Conservation (phyloP, 2,329 filamentous ascomycete species). For the Colletotrichum sp. region DNA sequence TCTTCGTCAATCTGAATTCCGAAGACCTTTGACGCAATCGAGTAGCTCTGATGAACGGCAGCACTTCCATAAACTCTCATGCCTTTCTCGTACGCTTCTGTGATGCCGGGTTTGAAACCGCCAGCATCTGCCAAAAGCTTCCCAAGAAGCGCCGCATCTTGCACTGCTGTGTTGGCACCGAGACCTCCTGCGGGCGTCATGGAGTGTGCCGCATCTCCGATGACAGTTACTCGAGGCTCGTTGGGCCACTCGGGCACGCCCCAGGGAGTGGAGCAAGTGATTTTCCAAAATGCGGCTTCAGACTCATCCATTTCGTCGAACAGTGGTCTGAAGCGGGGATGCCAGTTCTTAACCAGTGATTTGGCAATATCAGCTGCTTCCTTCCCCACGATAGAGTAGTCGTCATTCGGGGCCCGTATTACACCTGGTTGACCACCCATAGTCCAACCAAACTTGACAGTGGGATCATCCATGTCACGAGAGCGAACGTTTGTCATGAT, state of each 20-base stretch:
- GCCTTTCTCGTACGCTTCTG: neutral
- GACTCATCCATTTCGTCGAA: neutral
- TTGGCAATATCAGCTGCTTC: neutral
- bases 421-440: slow-evolving; percentile 63
- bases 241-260: slow-evolving; percentile 67
- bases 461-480: slow-evolving; percentile 62
- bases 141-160: neutral
- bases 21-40: neutral
- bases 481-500: slow-evolving; percentile 69
- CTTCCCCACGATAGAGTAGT: slow-evolving; percentile 55
- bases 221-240: slow-evolving; percentile 61
- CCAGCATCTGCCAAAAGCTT: neutral
- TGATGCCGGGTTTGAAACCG: neutral
- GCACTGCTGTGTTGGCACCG: neutral
- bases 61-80: neutral
- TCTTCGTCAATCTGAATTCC: neutral
- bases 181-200: slow-evolving; percentile 48
- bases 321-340: neutral
- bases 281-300: slow-evolving; percentile 63
- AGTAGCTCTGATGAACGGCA: neutral
- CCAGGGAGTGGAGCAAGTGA: slow-evolving; percentile 64
- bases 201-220: slow-evolving; percentile 62
- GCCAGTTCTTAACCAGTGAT: neutral
- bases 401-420: slow-evolving; percentile 62
- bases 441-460: slow-evolving; percentile 67